A percentile compares a stretch with the other conserved stretches of the same genome.
These are phyloP conservation scores for Monosporascus sp. DNA, from an alignment of 2,329 filamentous ascomycete genomes.

Conservation along the genomic window DNA sequence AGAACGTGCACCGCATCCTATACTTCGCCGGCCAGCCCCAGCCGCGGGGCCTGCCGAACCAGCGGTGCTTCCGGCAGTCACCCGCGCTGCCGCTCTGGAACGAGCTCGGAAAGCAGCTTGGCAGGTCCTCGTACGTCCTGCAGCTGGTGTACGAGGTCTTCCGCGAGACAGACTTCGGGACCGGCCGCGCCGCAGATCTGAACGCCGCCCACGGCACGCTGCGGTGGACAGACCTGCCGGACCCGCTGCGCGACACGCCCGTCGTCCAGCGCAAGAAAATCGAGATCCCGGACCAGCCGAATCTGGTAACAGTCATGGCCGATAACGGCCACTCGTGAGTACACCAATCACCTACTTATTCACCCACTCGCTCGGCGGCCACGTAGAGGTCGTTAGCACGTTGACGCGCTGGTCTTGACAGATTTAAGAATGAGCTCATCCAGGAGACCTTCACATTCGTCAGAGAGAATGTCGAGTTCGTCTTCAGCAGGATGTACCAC, in stretches of 20 bases:
- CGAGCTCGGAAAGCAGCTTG: constrained; percentile 48
- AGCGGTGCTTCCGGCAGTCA: constrained; percentile 12
- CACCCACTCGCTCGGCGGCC: background rate
- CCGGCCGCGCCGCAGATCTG: constrained; percentile 29
- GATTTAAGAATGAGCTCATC: constrained; percentile 47
- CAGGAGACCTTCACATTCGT: constrained; percentile 51
- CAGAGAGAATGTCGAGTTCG: constrained; percentile 49
- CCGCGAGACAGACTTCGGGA: constrained; percentile 41
- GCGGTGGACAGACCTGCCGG: constrained; percentile 56
- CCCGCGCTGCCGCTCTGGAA: constrained; percentile 35
- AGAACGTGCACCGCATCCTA: constrained; percentile 44
- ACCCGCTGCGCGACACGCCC: constrained; percentile 44
- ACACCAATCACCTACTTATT: background rate
- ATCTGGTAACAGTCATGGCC: constrained; percentile 40
- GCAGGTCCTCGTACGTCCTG: constrained; percentile 51
- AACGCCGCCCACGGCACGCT: constrained; percentile 42
- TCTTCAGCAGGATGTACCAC: constrained; percentile 42
- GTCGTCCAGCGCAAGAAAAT: constrained; percentile 50
- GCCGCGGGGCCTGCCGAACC: constrained; percentile 40
- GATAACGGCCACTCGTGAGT: constrained; percentile 49
- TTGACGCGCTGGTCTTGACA: constrained; percentile 14
- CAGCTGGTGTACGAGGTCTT: constrained; percentile 50
- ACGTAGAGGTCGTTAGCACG: background rate
- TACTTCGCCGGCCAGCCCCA: constrained; percentile 45
- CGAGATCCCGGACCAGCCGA: constrained; percentile 48